A percentile compares a stretch with the other conserved stretches of the same genome.
Evolutionary conservation across 2,329 filamentous ascomycete species (phyloP).

Genomic region (Nectriaceae sp.): DNA sequence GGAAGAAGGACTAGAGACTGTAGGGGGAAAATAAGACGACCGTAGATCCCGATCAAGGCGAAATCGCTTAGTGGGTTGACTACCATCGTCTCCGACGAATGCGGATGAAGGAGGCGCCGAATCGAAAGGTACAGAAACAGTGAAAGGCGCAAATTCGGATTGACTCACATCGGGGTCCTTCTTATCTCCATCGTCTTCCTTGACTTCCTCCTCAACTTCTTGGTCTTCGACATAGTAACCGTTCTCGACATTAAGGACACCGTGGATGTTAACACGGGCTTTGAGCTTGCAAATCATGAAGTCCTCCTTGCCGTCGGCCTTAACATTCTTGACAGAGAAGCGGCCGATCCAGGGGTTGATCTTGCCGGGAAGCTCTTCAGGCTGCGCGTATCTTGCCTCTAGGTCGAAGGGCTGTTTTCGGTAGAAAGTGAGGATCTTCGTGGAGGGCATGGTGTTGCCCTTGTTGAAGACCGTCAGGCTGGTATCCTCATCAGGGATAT

Average conservation of each 20-base stretch:
- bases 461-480: constrained; percentile 96
- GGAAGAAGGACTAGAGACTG: constrained; percentile 5
- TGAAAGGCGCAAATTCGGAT: constrained; percentile 4
- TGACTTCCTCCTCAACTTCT: constrained; percentile 92
- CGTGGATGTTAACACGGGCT: constrained; percentile 94
- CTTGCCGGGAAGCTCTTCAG: constrained; percentile 85
- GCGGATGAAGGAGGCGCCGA: constrained; percentile 12
- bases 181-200: constrained; percentile 65
- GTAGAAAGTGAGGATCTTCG: constrained; percentile 99
- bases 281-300: constrained; percentile 99
- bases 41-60: constrained; percentile 13
- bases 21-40: constrained; percentile 3
- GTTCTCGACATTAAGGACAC: constrained; percentile 92
- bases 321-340: constrained; percentile 97
- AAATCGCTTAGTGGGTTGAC: constrained; percentile 19
- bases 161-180: constrained; percentile 75
- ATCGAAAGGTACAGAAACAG: constrained; percentile 2
- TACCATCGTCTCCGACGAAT: constrained; percentile 16
- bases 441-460: constrained; percentile 95
- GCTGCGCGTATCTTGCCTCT: constrained; percentile 89
- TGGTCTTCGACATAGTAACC: constrained; percentile 98
- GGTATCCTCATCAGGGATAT: constrained; percentile 98
- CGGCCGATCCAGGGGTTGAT: constrained; percentile 92
- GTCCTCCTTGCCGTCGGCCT: constrained; percentile 89
- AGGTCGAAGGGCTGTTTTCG: constrained; percentile 96